A percentile compares a stretch with the other conserved stretches of the same genome.
These are phyloP conservation scores for Quillaja saponaria DNA, from an alignment of 306 rosid genomes.

Conservation along the genomic window DNA sequence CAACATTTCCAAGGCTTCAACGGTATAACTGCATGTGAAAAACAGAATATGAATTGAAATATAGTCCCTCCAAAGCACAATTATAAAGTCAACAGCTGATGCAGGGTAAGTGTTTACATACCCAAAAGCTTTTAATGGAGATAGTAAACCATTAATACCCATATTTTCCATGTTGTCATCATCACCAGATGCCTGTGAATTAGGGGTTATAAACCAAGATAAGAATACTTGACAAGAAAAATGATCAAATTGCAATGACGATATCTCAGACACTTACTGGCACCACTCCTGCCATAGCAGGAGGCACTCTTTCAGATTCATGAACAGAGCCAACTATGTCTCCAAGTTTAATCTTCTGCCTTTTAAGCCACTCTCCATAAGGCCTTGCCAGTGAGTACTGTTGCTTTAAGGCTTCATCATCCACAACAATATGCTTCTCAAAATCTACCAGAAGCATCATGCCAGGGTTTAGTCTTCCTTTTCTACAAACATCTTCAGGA, in stretches of 20 bases:
- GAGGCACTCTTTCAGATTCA: slow-evolving; percentile 63
- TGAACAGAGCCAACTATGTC: slow-evolving; percentile 73
- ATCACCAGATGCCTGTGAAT: slow-evolving; percentile 54
- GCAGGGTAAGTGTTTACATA: slow-evolving; percentile 35
- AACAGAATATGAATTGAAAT: slow-evolving; percentile 26
- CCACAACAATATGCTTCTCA: slow-evolving; percentile 89
- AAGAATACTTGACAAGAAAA: slow-evolving; percentile 18
- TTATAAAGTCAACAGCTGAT: slow-evolving; percentile 18
- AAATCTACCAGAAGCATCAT: slow-evolving; percentile 99
- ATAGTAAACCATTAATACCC: slow-evolving; percentile 79
- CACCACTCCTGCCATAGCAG: slow-evolving; percentile 69
- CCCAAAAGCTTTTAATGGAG: slow-evolving; percentile 97
- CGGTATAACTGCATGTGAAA: slow-evolving; percentile 64
- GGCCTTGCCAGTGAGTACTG: slow-evolving; percentile 92
- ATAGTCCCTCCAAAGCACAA: slow-evolving; percentile 22
- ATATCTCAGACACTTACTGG: slow-evolving; percentile 58
- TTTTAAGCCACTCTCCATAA: slow-evolving; percentile 83
- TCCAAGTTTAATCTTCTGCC: slow-evolving; percentile 83
- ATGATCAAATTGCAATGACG: slow-evolving; percentile 1
- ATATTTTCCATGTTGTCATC: slow-evolving; percentile 68
- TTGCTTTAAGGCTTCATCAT: slow-evolving; percentile 89
- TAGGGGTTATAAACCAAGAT: slow-evolving; percentile 24
- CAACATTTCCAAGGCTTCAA: slow-evolving; percentile 91
- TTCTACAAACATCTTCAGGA: slow-evolving; percentile 79
- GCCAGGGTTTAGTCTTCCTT: slow-evolving; percentile 98